Evolutionary conservation across 2,329 filamentous ascomycete species (phyloP), one percentile per base, ranked within the genome.

Genomic region (Hyphodiscus sp.): DNA sequence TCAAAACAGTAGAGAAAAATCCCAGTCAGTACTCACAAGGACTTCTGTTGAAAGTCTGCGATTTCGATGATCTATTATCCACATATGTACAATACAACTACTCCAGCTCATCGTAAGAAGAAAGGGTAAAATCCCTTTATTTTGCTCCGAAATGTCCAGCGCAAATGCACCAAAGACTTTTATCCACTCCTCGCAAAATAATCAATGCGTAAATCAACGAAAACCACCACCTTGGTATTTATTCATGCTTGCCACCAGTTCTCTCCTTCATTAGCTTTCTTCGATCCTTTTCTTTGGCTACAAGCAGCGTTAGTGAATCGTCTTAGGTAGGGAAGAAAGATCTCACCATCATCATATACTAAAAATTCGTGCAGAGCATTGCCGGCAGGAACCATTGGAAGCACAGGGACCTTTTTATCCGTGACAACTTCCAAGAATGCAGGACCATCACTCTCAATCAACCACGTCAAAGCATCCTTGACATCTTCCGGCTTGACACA

Each of bases 341-440:
- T 72, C 83, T 71, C 78, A 86, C 83, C 81, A 75, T 83, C 79
- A 70, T 95, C 90, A 72, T 89, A 96, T 18, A 91, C 81, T 68
- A 97, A 78, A 74, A 97, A 96, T 72, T 97, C 94, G 69, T 97
- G 90, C 65, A 99, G 78, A 55, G 80, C 92, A 58, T 81, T 86
- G 41, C 94, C 94, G 41, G 83, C 86, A 2, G 92, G 92, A 46
- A 99, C 94, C 94, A 97, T 97, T 41, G 94, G 94, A 66, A 97
- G 75, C n/a, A 99, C 92, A 46, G 92, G 92, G 23, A 94, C 86
- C 81, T 94, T 87, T 75, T 86, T 86, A 71, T 97, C 94, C 3
- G 89, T 94, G 50, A 96, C 79, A 51, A 99, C 87, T 74, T 97
- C 92, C 56, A 99, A 78, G 59, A 97, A 79, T 42, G 91, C 91